A percentile compares a stretch with the other conserved stretches of the same genome.
These are phyloP conservation scores for Avena insularis DNA, from an alignment of 176 grass and related monocot genomes.

Conservation along the genomic window DNA sequence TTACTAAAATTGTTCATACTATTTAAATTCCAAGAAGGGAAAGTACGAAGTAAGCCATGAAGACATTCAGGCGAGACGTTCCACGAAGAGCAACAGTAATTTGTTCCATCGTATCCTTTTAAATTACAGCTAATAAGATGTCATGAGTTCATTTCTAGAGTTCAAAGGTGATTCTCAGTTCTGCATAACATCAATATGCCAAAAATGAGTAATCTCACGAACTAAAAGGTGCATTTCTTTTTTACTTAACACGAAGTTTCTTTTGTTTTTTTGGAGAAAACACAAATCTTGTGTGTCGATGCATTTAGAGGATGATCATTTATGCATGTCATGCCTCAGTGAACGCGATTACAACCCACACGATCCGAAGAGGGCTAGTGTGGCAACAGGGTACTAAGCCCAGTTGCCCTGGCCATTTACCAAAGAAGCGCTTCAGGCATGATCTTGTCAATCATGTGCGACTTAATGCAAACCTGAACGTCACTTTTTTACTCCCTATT, in stretches of 20 bases:
- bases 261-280: not conserved
- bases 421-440: not conserved
- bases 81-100: conserved; percentile 3
- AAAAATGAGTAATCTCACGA: not conserved
- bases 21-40: not conserved
- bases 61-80: not conserved
- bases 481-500: not conserved
- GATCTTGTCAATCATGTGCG: not conserved
- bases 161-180: not conserved
- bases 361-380: not conserved
- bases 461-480: not conserved
- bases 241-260: not conserved
- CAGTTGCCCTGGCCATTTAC: not conserved
- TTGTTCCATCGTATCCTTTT: not conserved
- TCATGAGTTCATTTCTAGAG: not conserved
- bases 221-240: not conserved
- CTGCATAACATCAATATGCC: conserved; percentile 11
- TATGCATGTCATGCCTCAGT: not conserved
- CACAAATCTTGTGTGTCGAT: not conserved
- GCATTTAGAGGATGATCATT: not conserved
- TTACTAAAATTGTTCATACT: conserved; percentile 5
- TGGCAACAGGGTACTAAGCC: conserved; percentile 11
- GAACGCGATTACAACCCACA: not conserved
- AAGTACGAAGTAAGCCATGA: not conserved
- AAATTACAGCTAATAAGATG: not conserved